Evolutionary conservation across 208 protist genomes (phyloP).

Genomic region (Trypanosoma platydactyli): DNA sequence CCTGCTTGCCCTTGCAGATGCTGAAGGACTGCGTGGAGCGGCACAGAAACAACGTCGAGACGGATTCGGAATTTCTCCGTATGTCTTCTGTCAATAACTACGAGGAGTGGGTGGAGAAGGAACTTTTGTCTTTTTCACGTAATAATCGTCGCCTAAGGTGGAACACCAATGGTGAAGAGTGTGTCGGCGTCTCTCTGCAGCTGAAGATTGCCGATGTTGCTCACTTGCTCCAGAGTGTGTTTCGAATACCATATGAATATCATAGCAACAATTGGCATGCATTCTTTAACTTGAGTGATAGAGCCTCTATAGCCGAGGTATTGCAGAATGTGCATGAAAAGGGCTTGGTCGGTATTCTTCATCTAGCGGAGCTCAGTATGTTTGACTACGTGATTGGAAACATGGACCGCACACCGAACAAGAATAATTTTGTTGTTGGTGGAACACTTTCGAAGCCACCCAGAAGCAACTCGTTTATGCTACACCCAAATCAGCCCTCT

Average conservation of each 20-base stretch:
- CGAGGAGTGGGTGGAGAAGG: constrained; percentile 38
- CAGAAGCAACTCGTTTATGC: constrained; percentile 1
- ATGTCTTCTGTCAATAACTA: constrained; percentile 25
- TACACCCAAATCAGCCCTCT: constrained; percentile 35
- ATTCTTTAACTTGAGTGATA: constrained; percentile 29
- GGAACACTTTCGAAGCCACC: neutral
- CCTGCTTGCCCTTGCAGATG: constrained; percentile 29
- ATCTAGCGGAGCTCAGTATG: constrained; percentile 34
- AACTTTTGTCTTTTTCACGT: constrained; percentile 28
- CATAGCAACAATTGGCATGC: constrained; percentile 34
- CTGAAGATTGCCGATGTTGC: constrained; percentile 41
- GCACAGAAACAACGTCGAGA: constrained; percentile 26
- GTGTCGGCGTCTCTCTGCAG: constrained; percentile 35
- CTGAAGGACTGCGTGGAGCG: constrained; percentile 22
- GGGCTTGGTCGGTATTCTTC: constrained; percentile 20
- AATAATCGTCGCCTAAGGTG: neutral
- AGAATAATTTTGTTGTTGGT: constrained; percentile 52
- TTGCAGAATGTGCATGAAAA: neutral
- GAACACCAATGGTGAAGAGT: constrained; percentile 6
- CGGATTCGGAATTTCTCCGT: constrained; percentile 16
- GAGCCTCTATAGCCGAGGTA: neutral
- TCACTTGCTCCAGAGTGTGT: constrained; percentile 23
- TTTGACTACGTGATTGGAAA: constrained; percentile 46
- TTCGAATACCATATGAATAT: constrained; percentile 33
- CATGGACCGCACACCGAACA: constrained; percentile 44